Evolutionary conservation across 129 eudicot genomes (phyloP).

Genomic region (Tagetes erecta): DNA sequence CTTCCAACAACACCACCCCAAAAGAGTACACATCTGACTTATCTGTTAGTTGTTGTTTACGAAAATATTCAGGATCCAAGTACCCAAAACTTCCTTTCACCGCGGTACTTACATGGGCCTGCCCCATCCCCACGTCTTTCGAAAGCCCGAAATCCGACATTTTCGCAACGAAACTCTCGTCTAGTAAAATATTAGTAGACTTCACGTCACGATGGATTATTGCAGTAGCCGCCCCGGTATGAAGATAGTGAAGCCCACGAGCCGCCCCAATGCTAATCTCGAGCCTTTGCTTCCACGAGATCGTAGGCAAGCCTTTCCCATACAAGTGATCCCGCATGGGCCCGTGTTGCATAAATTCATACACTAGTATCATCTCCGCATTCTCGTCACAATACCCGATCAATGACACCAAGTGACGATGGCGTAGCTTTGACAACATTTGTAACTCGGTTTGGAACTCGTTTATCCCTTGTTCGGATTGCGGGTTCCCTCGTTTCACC

Average conservation of each 20-base stretch:
- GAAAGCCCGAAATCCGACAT: conserved; percentile 98
- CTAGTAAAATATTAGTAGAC: conserved; percentile 82
- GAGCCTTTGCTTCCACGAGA: conserved; percentile 85
- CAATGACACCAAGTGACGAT: conserved; percentile 84
- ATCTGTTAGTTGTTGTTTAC: conserved; percentile 85
- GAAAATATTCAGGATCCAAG: conserved; percentile 84
- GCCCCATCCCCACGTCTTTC: conserved; percentile 66
- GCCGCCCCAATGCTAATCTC: conserved; percentile 92
- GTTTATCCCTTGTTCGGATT: conserved; percentile 87
- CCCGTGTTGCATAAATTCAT: conserved; percentile 89
- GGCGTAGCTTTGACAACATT: conserved; percentile 91
- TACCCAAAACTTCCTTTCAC: conserved; percentile 98
- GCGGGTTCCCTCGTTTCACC: conserved; percentile 84
- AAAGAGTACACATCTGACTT: conserved; percentile 93
- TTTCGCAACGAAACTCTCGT: conserved; percentile 73
- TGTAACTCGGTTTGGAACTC: conserved; percentile 94
- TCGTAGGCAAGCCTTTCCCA: conserved; percentile 55
- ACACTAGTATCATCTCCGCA: conserved; percentile 82
- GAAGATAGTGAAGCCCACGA: conserved; percentile 94
- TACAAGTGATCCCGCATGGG: conserved; percentile 85
- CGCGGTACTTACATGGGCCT: conserved; percentile 84
- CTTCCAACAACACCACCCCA: conserved; percentile 82
- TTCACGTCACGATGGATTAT: conserved; percentile 96
- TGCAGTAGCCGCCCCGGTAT: conserved; percentile 78
- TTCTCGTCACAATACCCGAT: conserved; percentile 96